Base-by-base conservation (phyloP, 805 yeast genomes). In the Priceomyces fermenticarens region DNA sequence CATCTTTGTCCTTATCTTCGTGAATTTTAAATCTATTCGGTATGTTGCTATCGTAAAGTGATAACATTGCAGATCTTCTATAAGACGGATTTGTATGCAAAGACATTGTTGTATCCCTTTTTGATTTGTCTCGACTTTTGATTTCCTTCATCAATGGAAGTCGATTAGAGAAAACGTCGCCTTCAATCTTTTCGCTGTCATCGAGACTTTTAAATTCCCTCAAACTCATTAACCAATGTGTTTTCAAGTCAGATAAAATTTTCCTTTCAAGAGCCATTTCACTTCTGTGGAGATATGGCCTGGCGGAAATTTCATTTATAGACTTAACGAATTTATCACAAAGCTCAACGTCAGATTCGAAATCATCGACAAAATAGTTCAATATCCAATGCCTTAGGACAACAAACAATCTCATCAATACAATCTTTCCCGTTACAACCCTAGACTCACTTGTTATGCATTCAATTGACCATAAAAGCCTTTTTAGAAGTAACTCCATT, bases 301-400 rank as follows among this genome's bases (percentile, higher is more conserved):
- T 53, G 20, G 39, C 40, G 12, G 63, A 55, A 28, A 68, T 49
- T 27, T 84, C 61, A 40, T 73, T 68, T 14, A 64, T 51, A 36
- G 77, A 70, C 11, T 75, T 62, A 17, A 83, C 66, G 57, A 90
- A 68, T 13, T 43, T 29, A 38, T 70, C 70, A 46, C 75, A 65
- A 27, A 70, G 48, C 25, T 46, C 41, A 4, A 42, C 41, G 47
- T 68, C 60, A 11, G 55, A 38, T 36, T 60, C 63, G 45, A 70
- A 93, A 60, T 93, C 98, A 56, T 87, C 91, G 32, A 80, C 73
- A 53, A 88, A 93, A 59, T 87, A 90, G 60, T 90, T 91, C 44
- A 87, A 63, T 13, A 91, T 60, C 96, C 98, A 91, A 65, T 88
- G 96, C 54, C 97, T 77, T 32, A 93, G 52, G 23, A 85, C 81